Conservation (phyloP, 805 yeast species). For the Jamesozyma gamospora region DNA sequence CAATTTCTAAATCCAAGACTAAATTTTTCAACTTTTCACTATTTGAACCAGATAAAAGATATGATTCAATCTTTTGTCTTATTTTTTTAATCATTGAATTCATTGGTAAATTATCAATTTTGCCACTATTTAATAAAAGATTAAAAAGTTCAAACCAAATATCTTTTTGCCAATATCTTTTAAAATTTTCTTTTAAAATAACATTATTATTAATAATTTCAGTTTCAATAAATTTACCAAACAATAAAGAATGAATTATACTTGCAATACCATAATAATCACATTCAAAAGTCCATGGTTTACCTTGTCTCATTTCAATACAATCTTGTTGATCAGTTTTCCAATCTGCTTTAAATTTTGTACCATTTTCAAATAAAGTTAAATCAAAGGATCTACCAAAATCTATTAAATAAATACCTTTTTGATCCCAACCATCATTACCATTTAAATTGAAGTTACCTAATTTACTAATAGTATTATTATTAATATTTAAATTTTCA, state of each 20-base stretch:
- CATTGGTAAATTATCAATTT: conserved; percentile 33
- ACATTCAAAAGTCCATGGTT: conserved; percentile 67
- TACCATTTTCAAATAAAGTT: conserved; percentile 40
- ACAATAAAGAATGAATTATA: conserved; percentile 60
- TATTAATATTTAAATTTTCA: conserved; percentile 7
- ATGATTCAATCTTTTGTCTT: conserved; percentile 8
- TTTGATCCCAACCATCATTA: conserved; percentile 37
- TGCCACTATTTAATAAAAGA: conserved; percentile 48
- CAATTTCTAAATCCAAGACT: conserved; percentile 32
- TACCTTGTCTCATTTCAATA: conserved; percentile 48
- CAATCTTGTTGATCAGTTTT: conserved; percentile 60
- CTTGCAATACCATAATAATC: conserved; percentile 81
- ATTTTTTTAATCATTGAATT: conserved; percentile 25
- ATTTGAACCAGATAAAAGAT: conserved; percentile 7
- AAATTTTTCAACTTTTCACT: conserved; percentile 24
- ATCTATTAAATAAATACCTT: conserved; percentile 61
- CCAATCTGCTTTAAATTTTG: conserved; percentile 52
- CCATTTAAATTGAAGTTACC: conserved; percentile 31
- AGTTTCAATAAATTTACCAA: conserved; percentile 53
- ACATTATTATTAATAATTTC: conserved; percentile 23
- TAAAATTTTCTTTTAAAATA: conserved; percentile 39
- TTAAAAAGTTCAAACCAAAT: conserved; percentile 64
- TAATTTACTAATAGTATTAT: conserved; percentile 6
- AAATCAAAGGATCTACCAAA: conserved; percentile 76
- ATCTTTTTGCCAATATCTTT: conserved; percentile 66